phyloP scores from a whole-genome alignment of 2,329 filamentous ascomycete genomes.

The Colletotrichum lupini region DNA sequence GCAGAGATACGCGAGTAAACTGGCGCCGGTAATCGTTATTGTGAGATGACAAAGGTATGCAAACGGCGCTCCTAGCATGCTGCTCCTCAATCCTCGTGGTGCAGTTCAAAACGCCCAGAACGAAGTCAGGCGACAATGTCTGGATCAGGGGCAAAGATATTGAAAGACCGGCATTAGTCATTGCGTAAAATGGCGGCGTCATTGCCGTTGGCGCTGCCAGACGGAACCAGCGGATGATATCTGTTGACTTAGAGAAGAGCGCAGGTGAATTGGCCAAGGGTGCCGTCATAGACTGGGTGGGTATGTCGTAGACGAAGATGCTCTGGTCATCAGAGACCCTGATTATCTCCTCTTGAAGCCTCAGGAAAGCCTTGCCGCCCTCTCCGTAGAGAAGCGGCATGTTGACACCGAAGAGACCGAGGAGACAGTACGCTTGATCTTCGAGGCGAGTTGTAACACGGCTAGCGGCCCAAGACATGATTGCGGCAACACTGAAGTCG shows the following conservation, averaged over 20 bases:
- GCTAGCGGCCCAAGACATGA: conserved; percentile 49
- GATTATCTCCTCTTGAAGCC: conserved; percentile 49
- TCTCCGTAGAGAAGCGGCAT: conserved; percentile 52
- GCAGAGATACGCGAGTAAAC: background rate
- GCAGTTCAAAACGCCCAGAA: background rate
- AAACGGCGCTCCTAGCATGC: background rate
- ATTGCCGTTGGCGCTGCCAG: background rate
- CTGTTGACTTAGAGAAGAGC: background rate
- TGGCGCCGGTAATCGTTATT: conserved; percentile 6
- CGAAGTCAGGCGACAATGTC: background rate
- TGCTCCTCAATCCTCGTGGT: background rate
- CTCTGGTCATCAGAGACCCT: conserved; percentile 47
- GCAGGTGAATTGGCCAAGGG: background rate
- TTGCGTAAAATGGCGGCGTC: background rate
- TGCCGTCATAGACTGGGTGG: conserved; percentile 3
- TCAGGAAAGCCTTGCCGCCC: conserved; percentile 45
- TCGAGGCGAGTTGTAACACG: conserved; percentile 44
- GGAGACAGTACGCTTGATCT: conserved; percentile 48
- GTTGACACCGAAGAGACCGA: conserved; percentile 48
- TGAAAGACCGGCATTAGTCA: conserved; percentile 9
- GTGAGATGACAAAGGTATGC: conserved; percentile 1
- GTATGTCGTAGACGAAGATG: conserved; percentile 42
- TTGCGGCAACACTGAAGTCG: conserved; percentile 39
- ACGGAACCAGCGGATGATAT: background rate
- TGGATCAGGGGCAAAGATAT: conserved; percentile 3